phyloP scores from a whole-genome alignment of 169 alveolate genomes.

The Plasmodium reichenowi region DNA sequence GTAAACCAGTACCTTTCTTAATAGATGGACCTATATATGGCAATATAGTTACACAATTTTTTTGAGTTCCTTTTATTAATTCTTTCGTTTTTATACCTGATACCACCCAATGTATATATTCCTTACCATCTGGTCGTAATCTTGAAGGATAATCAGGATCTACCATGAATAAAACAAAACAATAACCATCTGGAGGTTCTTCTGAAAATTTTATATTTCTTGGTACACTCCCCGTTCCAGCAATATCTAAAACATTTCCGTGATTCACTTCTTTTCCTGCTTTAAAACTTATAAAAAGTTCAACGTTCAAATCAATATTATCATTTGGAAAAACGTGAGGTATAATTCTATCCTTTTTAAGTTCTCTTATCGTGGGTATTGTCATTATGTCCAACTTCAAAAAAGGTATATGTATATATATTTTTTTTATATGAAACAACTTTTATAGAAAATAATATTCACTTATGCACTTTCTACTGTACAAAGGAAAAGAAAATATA shows the following conservation, averaged over 20 bases:
- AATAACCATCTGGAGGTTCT: conserved; percentile 72
- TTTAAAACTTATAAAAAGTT: conserved; percentile 50
- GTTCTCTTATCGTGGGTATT: conserved; percentile 59
- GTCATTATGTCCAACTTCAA: conserved; percentile 12
- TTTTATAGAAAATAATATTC: too few species aligned
- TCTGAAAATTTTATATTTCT: conserved; percentile 70
- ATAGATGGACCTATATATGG: conserved; percentile 74
- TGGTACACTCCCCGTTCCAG: conserved; percentile 74
- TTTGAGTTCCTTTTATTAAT: conserved; percentile 62
- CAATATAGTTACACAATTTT: conserved; percentile 50
- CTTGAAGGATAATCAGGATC: conserved; percentile 74
- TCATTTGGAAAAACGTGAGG: conserved; percentile 72
- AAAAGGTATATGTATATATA: too few species aligned
- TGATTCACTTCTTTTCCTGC: conserved; percentile 71
- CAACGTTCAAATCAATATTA: conserved; percentile 39
- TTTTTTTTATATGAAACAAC: too few species aligned
- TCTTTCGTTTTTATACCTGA: conserved; percentile 75
- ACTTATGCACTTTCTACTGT: too few species aligned
- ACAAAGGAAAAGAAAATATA: background rate
- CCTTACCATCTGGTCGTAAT: conserved; percentile 73
- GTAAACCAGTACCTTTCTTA: conserved; percentile 72
- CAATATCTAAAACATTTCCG: conserved; percentile 50
- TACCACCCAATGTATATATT: conserved; percentile 70
- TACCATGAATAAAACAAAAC: conserved; percentile 67
- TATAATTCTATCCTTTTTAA: conserved; percentile 67